Percentiles rank a stretch among this genome's conserved stretches.
Conservation (phyloP, 208 protist genomes). For the Trypanosoma avium region DNA sequence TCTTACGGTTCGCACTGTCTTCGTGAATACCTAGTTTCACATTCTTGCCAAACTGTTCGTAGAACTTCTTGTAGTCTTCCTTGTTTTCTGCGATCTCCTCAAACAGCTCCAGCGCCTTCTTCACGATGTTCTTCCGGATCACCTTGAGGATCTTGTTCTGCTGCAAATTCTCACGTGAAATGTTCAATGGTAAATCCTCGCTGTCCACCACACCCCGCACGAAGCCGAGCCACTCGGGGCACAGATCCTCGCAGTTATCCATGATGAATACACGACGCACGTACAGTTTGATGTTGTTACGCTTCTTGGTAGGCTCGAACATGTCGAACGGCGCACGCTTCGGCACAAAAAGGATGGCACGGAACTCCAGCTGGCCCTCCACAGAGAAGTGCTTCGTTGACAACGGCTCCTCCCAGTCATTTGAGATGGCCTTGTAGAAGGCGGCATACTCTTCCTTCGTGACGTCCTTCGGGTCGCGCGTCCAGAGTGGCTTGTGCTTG, state of each 20-base stretch:
- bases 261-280: constrained; percentile 98
- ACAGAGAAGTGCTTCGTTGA: constrained; percentile 98
- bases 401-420: constrained; percentile 98
- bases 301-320: constrained; percentile 98
- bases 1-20: constrained; percentile 94
- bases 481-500: constrained; percentile 99
- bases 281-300: constrained; percentile 98
- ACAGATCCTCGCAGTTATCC: constrained; percentile 98
- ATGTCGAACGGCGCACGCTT: constrained; percentile 97
- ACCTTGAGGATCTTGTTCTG: constrained; percentile 98
- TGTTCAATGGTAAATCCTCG: constrained; percentile 99
- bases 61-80: constrained; percentile 99
- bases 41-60: constrained; percentile 97
- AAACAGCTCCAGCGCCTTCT: constrained; percentile 98
- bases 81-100: constrained; percentile 96
- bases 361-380: constrained; percentile 98
- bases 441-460: constrained; percentile 98
- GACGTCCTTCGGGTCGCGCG: constrained; percentile 93
- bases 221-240: constrained; percentile 98
- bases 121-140: constrained; percentile 98
- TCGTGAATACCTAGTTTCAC: constrained; percentile 99
- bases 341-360: constrained; percentile 95
- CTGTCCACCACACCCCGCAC: constrained; percentile 97
- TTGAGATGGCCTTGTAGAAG: constrained; percentile 98
- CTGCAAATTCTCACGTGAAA: constrained; percentile 98